Evolutionary conservation across 345 rosid genomes (phyloP).

Genomic region (Salix arbutifolia): DNA sequence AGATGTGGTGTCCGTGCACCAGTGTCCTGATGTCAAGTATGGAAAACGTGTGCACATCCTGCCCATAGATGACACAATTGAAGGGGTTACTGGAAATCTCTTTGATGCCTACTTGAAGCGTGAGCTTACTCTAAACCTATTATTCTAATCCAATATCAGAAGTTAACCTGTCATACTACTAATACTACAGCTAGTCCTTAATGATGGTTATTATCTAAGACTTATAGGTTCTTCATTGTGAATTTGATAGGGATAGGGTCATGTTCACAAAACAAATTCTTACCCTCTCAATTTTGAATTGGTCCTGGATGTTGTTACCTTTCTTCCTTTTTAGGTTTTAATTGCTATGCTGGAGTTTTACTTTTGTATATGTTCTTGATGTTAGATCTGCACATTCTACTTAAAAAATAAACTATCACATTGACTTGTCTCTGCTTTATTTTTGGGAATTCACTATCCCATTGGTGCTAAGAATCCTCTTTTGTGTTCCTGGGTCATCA

Average conservation of each 20-base stretch:
- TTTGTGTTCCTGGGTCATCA: neutral
- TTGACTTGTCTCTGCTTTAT: neutral
- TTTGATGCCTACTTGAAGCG: constrained; percentile 93
- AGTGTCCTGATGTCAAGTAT: constrained; percentile 86
- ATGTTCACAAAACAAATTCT: neutral
- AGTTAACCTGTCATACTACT: too few relatives aligned
- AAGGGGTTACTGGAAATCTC: constrained; percentile 88
- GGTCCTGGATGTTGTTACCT: neutral
- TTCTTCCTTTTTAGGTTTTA: too few relatives aligned
- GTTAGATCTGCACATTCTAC: neutral
- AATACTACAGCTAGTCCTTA: neutral
- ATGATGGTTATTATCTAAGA: neutral
- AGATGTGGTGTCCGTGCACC: constrained; percentile 85
- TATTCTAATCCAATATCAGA: neutral
- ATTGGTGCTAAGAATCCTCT: neutral
- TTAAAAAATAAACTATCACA: neutral
- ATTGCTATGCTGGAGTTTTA: too few relatives aligned
- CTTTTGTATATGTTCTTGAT: constrained; percentile 45
- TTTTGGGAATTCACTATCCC: neutral
- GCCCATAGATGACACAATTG: constrained; percentile 84
- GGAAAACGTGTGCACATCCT: constrained; percentile 94
- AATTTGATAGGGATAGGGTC: neutral
- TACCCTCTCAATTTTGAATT: neutral
- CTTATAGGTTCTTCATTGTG: neutral
- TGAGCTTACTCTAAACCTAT: constrained; percentile 37